phyloP scores from a whole-genome alignment of 1,139 yeast genomes.

The Pneumocystis canis region DNA sequence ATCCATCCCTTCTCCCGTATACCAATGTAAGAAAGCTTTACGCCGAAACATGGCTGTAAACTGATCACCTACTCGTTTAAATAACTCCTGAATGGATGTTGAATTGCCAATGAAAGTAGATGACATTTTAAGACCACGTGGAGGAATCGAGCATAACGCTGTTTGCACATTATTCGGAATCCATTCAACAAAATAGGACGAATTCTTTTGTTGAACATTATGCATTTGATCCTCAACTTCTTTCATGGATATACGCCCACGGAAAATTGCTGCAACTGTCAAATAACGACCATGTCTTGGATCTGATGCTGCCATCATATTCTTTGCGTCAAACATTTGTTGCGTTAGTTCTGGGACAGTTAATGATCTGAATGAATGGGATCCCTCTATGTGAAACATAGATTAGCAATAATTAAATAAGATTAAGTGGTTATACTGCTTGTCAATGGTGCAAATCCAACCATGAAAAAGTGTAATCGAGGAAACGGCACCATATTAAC shows the following conservation, averaged over 20 bases:
- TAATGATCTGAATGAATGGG: slow-evolving; percentile 29
- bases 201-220: slow-evolving; percentile 26
- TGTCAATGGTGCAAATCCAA: slow-evolving; percentile 33
- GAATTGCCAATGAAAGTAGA: slow-evolving; percentile 35
- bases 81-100: slow-evolving; percentile 33
- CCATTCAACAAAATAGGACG: slow-evolving; percentile 60
- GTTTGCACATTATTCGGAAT: slow-evolving; percentile 89
- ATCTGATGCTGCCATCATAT: slow-evolving; percentile 34
- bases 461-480: slow-evolving; percentile 34
- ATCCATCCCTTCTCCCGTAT: slow-evolving; percentile 35
- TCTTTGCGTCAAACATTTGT: slow-evolving; percentile 32
- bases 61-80: slow-evolving; percentile 29
- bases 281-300: slow-evolving; percentile 32
- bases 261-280: slow-evolving; percentile 33
- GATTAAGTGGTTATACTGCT: slow-evolving; percentile 23
- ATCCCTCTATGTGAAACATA: slow-evolving; percentile 15
- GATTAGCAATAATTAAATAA: background rate
- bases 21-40: slow-evolving; percentile 35
- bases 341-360: slow-evolving; percentile 34
- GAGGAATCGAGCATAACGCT: slow-evolving; percentile 31
- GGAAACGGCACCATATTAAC: slow-evolving; percentile 36
- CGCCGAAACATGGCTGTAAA: slow-evolving; percentile 33
- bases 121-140: slow-evolving; percentile 28
- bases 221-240: slow-evolving; percentile 32
- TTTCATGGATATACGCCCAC: slow-evolving; percentile 32